A percentile compares a stretch with the other conserved stretches of the same genome.
phyloP scores from a whole-genome alignment of 306 rosid species.

The Dryas drummondii region DNA sequence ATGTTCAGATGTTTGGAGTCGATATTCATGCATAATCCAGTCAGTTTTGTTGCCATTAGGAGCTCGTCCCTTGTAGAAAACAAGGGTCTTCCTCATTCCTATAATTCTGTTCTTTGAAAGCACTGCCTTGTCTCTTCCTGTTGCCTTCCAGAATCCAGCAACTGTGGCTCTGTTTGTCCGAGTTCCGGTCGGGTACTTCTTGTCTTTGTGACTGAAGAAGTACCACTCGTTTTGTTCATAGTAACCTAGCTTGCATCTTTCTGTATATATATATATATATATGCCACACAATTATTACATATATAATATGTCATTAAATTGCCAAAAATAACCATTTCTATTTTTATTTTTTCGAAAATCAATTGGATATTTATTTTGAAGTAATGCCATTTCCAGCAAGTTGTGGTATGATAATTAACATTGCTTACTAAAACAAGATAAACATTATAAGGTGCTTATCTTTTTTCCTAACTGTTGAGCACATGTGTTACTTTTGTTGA shows the following conservation, averaged over 20 bases:
- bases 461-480: too few species aligned
- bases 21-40: constrained; percentile 97
- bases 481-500: too few species aligned
- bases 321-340: too few species aligned
- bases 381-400: too few species aligned
- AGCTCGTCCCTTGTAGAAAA: constrained; percentile 90
- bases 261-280: constrained; percentile 34
- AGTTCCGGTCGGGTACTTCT: constrained; percentile 88
- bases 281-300: too few species aligned
- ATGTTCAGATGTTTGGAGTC: constrained; percentile 77
- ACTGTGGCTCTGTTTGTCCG: constrained; percentile 85
- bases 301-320: too few species aligned
- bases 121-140: constrained; percentile 92
- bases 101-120: constrained; percentile 65
- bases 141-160: constrained; percentile 96
- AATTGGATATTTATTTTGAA: too few species aligned
- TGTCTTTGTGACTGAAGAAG: constrained; percentile 89
- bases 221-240: constrained; percentile 88
- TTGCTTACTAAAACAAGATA: too few species aligned
- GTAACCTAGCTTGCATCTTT: constrained; percentile 67
- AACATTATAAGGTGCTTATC: too few species aligned
- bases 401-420: too few species aligned
- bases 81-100: constrained; percentile 93
- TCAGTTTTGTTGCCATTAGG: constrained; percentile 83
- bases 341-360: too few species aligned